phyloP scores from a whole-genome alignment of 495 filamentous ascomycete genomes.

The Chaetomidium leptoderma region DNA sequence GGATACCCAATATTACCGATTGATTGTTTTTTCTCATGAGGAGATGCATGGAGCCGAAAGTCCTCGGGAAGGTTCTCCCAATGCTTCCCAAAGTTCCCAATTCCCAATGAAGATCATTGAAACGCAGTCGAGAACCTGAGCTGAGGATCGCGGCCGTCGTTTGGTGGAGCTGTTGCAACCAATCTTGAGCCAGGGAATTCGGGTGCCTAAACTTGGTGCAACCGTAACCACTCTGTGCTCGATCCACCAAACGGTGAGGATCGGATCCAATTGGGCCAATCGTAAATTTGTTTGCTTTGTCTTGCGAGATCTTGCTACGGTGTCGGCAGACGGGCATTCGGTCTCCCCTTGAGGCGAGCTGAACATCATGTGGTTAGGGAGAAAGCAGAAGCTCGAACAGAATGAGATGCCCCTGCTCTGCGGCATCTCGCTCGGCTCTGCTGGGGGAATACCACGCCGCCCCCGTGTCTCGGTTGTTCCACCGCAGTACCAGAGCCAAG shows the following conservation, averaged over 20 bases:
- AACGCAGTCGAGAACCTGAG: not conserved
- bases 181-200: constrained; percentile 17
- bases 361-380: not conserved
- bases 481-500: not conserved
- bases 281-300: not conserved
- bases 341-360: not conserved
- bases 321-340: constrained; percentile 3
- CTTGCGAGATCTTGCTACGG: not conserved
- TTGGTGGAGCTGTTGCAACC: constrained; percentile 5
- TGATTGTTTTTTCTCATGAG: not conserved
- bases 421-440: not conserved
- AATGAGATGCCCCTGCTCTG: not conserved
- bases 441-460: too few species aligned
- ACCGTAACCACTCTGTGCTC: not conserved
- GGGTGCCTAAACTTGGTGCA: constrained; percentile 17
- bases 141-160: not conserved
- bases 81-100: too few species aligned
- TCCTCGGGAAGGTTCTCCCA: not conserved
- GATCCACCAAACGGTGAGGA: not conserved
- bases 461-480: not conserved
- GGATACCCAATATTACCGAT: constrained; percentile 14
- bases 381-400: not conserved
- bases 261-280: constrained; percentile 5
- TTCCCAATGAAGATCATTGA: not conserved
- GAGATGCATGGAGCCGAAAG: not conserved